These are phyloP conservation scores for Leptosphaerulina australis DNA, from an alignment of 2,329 filamentous ascomycete species.

Conservation along the genomic window DNA sequence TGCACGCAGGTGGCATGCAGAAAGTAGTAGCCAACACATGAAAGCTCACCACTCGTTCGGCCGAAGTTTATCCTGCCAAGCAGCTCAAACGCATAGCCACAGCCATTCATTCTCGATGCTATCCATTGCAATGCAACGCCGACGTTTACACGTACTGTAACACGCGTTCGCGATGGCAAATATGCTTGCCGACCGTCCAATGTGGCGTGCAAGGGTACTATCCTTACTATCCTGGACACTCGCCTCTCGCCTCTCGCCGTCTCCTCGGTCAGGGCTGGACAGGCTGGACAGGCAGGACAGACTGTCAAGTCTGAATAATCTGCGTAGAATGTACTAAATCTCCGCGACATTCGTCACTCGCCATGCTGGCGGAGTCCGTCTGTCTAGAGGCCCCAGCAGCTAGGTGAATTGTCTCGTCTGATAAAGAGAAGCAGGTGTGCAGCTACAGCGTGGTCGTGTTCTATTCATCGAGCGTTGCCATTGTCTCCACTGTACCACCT, in stretches of 20 bases:
- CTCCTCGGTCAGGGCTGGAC: conserved; percentile 24
- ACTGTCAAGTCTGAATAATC: conserved; percentile 39
- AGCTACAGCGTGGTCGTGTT: conserved; percentile 43
- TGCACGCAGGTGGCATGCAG: conserved; percentile 15
- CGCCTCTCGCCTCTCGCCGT: conserved; percentile 27
- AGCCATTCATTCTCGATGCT: conserved; percentile 9
- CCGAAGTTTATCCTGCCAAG: conserved; percentile 16
- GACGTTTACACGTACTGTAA: conserved; percentile 24
- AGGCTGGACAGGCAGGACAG: no score
- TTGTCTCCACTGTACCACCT: conserved; percentile 34
- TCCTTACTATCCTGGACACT: conserved; percentile 10
- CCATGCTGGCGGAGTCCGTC: conserved; percentile 48
- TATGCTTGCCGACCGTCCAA: conserved; percentile 18
- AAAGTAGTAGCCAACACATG: conserved; percentile 10
- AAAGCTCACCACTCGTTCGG: conserved; percentile 13
- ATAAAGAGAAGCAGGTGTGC: conserved; percentile 65
- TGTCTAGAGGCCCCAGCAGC: conserved; percentile 24
- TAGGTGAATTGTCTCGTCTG: conserved; percentile 57
- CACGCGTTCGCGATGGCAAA: conserved; percentile 31
- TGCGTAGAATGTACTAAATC: conserved; percentile 21
- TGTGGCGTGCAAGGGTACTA: conserved; percentile 11
- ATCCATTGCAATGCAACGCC: conserved; percentile 20
- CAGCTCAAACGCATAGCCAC: conserved; percentile 24
- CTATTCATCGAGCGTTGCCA: conserved; percentile 35
- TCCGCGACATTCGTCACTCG: conserved; percentile 33